Evolutionary conservation across 805 yeast species (phyloP), one percentile per base, ranked within the genome.

Genomic region (Lachancea quebecensis): DNA sequence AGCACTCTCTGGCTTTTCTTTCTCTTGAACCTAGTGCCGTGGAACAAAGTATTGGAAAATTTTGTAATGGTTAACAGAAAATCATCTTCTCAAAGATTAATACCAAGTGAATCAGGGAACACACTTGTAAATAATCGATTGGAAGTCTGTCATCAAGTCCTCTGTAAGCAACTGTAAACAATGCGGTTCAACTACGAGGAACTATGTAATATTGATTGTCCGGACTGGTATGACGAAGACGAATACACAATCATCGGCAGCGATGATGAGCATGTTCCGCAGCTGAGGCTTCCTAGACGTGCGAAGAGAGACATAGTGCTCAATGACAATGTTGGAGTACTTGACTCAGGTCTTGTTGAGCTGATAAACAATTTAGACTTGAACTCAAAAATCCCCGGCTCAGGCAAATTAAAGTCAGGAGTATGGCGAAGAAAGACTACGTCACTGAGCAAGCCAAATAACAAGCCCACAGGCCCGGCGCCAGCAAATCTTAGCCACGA

Each of bases 131-230:
- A 21, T 21, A 21, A n/a, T n/a, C 7, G 7, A 21, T 4, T 21
- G 25, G 7, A 21, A 21, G 25, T 7, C 25, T 21, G 25, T 7
- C 4, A 7, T 21, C 7, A 7, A 4, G 6, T 7, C 25, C 25
- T 21, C 25, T 21, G 25, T 7, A 21, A 21, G 25, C 7, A 21
- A 21, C 25, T 21, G 25, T 7, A 4, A 21, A 21, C 25, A 21
- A 55, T 55, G 58, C 46, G 55, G 25, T 53, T 50, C 35, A 43
- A 47, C n/a, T 46, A 45, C 33, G 58, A 55, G 36, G 54, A 50
- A 25, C 38, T 55, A 27, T 42, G 48, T 38, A 40, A 41, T 12
- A 42, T 44, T n/a, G 47, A 50, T 18, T 41, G 31, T 25, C 53
- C 46, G 18, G 49, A 46, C 8, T 35, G 15, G 21, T 30, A 35